Percentiles rank a stretch among this genome's conserved stretches.
Evolutionary conservation across 2,329 filamentous ascomycete genomes (phyloP).

Genomic region (Cephalotrichum gorgonifer): DNA sequence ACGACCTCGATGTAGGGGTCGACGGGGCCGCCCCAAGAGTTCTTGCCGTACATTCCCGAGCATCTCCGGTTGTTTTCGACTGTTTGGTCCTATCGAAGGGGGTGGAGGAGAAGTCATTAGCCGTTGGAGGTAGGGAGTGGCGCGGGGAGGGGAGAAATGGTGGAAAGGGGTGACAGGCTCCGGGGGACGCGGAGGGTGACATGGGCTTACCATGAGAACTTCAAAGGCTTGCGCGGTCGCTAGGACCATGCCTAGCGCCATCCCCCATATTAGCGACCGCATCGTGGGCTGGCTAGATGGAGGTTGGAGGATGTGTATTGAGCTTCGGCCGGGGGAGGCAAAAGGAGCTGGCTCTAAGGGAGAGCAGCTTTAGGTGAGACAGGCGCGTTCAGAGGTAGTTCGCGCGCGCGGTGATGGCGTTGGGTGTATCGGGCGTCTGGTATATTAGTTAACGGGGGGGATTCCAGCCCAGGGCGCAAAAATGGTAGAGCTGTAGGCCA

Average conservation of each 20-base stretch:
- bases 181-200: slow-evolving; percentile 4
- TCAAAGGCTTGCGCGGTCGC: slow-evolving; percentile 47
- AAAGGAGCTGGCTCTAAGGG: neutral
- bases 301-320: slow-evolving; percentile 5
- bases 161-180: no score
- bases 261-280: slow-evolving; percentile 39
- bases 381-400: neutral
- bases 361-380: neutral
- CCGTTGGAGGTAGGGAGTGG: slow-evolving; percentile 7
- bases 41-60: slow-evolving; percentile 87
- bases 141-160: neutral
- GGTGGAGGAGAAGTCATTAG: neutral
- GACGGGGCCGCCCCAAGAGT: slow-evolving; percentile 75
- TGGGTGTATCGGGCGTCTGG: no score
- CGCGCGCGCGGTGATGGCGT: neutral
- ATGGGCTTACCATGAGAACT: slow-evolving; percentile 40
- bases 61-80: slow-evolving; percentile 75
- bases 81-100: slow-evolving; percentile 56
- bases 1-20: slow-evolving; percentile 85
- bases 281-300: slow-evolving; percentile 26
- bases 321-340: neutral
- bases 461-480: no score
- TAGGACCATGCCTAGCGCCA: slow-evolving; percentile 42
- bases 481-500: no score
- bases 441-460: no score